Evolutionary conservation across 2,329 filamentous ascomycete species (phyloP).

Genomic region (Scorias spongiosa): DNA sequence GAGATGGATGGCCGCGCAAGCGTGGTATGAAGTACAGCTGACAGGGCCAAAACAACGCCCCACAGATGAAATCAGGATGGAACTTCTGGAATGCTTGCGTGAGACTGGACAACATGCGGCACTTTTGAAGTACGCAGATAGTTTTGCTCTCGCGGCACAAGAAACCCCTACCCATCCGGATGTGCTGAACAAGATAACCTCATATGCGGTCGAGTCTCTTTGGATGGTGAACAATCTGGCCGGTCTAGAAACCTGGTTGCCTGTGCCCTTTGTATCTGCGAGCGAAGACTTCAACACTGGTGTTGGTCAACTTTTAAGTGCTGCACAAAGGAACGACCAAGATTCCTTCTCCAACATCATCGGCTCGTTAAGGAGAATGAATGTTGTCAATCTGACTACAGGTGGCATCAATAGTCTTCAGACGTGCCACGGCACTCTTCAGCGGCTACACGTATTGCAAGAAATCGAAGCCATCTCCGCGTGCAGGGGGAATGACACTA

Average conservation of each 20-base stretch:
- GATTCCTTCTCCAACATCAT: constrained; percentile 43
- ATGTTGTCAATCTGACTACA: constrained; percentile 59
- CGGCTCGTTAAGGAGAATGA: constrained; percentile 48
- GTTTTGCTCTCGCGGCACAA: constrained; percentile 40
- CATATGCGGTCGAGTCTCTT: constrained; percentile 78
- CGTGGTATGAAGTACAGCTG: constrained; percentile 90
- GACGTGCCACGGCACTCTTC: constrained; percentile 67
- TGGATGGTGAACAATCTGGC: constrained; percentile 81
- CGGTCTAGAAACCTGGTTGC: constrained; percentile 49
- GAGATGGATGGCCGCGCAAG: constrained; percentile 85
- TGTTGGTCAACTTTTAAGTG: constrained; percentile 53
- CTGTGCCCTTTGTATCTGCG: constrained; percentile 28
- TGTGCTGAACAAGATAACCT: constrained; percentile 37
- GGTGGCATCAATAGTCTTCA: constrained; percentile 69
- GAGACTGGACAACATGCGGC: constrained; percentile 74
- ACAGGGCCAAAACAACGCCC: constrained; percentile 51
- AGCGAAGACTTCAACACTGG: constrained; percentile 67
- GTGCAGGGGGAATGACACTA: constrained; percentile 5
- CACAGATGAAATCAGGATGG: constrained; percentile 62
- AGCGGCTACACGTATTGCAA: constrained; percentile 73
- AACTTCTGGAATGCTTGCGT: constrained; percentile 74
- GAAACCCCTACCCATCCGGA: background rate
- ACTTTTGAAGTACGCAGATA: constrained; percentile 72
- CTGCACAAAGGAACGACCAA: constrained; percentile 32
- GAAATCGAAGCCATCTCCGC: constrained; percentile 68